Evolutionary conservation across 305 asterid genomes (phyloP).

Genomic region (Fraxinus dipetala): DNA sequence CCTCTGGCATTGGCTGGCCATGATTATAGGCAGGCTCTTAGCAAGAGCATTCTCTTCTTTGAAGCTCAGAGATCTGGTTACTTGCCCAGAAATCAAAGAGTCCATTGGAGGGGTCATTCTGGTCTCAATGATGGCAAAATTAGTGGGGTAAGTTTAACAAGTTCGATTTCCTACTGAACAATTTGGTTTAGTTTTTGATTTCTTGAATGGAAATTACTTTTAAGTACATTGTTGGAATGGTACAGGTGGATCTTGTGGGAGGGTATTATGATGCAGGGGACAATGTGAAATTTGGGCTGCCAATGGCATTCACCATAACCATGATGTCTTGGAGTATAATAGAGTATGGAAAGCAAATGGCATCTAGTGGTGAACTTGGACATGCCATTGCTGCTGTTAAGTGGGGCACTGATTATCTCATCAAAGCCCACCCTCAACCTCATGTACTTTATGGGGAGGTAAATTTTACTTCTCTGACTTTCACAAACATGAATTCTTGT

Average conservation of each 20-base stretch:
- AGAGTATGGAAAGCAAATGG: slow-evolving; percentile 83
- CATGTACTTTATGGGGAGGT: slow-evolving; percentile 91
- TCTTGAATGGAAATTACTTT: not conserved
- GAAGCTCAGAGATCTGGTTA: slow-evolving; percentile 99
- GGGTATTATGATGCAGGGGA: slow-evolving; percentile 99
- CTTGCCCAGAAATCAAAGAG: slow-evolving; percentile 72
- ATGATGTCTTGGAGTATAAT: slow-evolving; percentile 96
- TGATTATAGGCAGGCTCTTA: slow-evolving; percentile 79
- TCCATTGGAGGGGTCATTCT: slow-evolving; percentile 88
- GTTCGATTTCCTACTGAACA: not conserved
- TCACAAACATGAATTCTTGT: not conserved
- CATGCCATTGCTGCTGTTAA: slow-evolving; percentile 87
- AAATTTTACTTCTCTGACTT: not conserved
- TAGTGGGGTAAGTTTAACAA: slow-evolving; percentile 53
- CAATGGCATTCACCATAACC: slow-evolving; percentile 94
- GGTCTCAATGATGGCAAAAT: slow-evolving; percentile 84
- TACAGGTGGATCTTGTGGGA: slow-evolving; percentile 93
- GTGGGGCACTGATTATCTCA: slow-evolving; percentile 98
- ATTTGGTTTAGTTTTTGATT: not conserved
- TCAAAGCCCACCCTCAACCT: slow-evolving; percentile 93
- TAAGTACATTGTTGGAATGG: not conserved
- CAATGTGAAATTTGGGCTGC: slow-evolving; percentile 92
- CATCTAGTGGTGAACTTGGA: slow-evolving; percentile 66
- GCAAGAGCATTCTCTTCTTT: slow-evolving; percentile 78
- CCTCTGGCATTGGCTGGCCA: slow-evolving; percentile 69